Conservation (phyloP, 768 basidiomycete species). For the Boletus subparvulus region DNA sequence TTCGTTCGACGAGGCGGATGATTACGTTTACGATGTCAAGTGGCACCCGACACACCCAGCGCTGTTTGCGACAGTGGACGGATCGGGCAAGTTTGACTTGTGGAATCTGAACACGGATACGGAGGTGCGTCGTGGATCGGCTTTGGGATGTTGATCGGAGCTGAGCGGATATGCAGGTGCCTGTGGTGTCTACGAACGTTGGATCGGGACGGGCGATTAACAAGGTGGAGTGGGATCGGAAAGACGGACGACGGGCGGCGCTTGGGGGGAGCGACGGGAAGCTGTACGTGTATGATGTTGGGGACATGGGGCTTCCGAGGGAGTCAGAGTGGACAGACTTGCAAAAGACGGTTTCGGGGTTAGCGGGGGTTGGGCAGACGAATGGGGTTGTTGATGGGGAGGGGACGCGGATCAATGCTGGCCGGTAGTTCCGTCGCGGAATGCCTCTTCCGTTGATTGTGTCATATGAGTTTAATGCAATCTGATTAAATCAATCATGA, state of each 20-base stretch:
- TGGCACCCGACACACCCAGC: slow-evolving; percentile 98
- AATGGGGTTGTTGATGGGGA: slow-evolving; percentile 37
- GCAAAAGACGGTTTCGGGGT: slow-evolving; percentile 79
- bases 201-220: slow-evolving; percentile 85
- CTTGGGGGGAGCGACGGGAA: slow-evolving; percentile 91
- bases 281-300: slow-evolving; percentile 93
- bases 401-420: slow-evolving; percentile 33
- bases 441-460: not conserved
- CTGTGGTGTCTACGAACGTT: slow-evolving; percentile 82
- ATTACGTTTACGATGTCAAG: slow-evolving; percentile 97
- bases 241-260: slow-evolving; percentile 87
- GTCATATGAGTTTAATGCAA: not conserved
- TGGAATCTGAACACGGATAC: slow-evolving; percentile 98
- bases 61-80: slow-evolving; percentile 90
- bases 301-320: slow-evolving; percentile 83
- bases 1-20: slow-evolving; percentile 96
- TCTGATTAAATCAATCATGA: not conserved
- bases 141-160: not conserved
- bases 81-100: slow-evolving; percentile 91
- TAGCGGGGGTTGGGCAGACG: slow-evolving; percentile 50
- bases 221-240: slow-evolving; percentile 92
- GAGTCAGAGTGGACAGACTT: slow-evolving; percentile 94
- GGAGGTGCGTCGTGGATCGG: slow-evolving; percentile 60
- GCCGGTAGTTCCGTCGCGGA: slow-evolving; percentile 32
- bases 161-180: slow-evolving; percentile 57